Evolutionary conservation across 1,284 basidiomycete species (phyloP).

Genomic region (Boletellus dicymbophilus): DNA sequence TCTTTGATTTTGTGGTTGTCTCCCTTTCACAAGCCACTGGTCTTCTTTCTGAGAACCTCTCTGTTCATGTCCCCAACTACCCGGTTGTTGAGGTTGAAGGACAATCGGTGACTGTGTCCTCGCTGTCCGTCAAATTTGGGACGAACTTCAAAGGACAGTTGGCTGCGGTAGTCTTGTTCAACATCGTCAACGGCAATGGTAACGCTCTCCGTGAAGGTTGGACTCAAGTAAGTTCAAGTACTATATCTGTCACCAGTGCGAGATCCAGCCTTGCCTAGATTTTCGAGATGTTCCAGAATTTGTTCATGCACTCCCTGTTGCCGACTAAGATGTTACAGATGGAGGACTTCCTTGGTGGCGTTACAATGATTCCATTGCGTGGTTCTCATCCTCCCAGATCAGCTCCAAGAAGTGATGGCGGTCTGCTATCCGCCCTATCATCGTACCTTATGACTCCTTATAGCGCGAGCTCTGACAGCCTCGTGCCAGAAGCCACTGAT

Average conservation of each 20-base stretch:
- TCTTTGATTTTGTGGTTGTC: slow-evolving; percentile 95
- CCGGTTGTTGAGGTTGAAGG: slow-evolving; percentile 94
- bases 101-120: slow-evolving; percentile 87
- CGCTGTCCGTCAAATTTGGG: slow-evolving; percentile 92
- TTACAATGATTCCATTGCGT: slow-evolving; percentile 86
- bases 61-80: slow-evolving; percentile 79
- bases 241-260: background rate
- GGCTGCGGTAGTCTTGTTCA: slow-evolving; percentile 96
- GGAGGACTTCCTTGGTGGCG: slow-evolving; percentile 94
- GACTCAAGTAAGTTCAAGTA: slow-evolving; percentile 68
- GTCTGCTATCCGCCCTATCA: slow-evolving; percentile 91
- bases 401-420: slow-evolving; percentile 77
- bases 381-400: slow-evolving; percentile 70
- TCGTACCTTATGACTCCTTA: slow-evolving; percentile 98
- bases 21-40: slow-evolving; percentile 90
- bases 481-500: slow-evolving; percentile 83
- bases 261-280: slow-evolving; percentile 54
- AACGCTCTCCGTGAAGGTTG: slow-evolving; percentile 94
- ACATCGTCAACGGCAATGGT: slow-evolving; percentile 97
- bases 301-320: slow-evolving; percentile 92
- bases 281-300: slow-evolving; percentile 97
- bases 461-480: slow-evolving; percentile 64
- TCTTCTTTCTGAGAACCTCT: slow-evolving; percentile 73
- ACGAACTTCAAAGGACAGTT: slow-evolving; percentile 96
- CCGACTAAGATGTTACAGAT: slow-evolving; percentile 91